Percentiles rank a stretch among this genome's conserved stretches.
Evolutionary conservation across 192 early-diverging fungal genomes (phyloP).

Genomic region (Backusella circina): DNA sequence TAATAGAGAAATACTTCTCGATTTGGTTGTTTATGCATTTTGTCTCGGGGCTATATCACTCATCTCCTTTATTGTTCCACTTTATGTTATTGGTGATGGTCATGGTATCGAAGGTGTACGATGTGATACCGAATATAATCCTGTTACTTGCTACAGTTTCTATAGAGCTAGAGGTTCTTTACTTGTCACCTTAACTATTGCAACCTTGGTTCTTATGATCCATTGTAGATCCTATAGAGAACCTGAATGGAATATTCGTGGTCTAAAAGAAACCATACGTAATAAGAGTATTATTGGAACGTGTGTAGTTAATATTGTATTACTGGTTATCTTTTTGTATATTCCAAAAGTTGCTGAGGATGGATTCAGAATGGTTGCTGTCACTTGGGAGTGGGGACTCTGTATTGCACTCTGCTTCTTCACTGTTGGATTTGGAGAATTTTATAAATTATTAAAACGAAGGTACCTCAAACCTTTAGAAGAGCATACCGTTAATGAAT

Average conservation of each 20-base stretch:
- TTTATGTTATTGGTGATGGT: slow-evolving; percentile 53
- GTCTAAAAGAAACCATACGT: slow-evolving; percentile 35
- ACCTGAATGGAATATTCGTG: slow-evolving; percentile 48
- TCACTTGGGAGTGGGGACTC: slow-evolving; percentile 74
- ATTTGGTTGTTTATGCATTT: slow-evolving; percentile 63
- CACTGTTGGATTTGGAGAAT: not conserved
- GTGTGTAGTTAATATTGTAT: slow-evolving; percentile 39
- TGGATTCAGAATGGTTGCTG: slow-evolving; percentile 53
- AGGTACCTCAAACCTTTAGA: slow-evolving; percentile 3
- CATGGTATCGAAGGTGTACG: slow-evolving; percentile 44
- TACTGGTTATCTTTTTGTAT: slow-evolving; percentile 56
- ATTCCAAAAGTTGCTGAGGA: slow-evolving; percentile 54
- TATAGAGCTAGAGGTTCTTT: slow-evolving; percentile 61
- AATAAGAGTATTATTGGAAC: slow-evolving; percentile 47
- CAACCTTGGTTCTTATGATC: slow-evolving; percentile 57
- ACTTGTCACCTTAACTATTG: slow-evolving; percentile 44
- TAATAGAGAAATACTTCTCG: slow-evolving; percentile 61
- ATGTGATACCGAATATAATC: slow-evolving; percentile 45
- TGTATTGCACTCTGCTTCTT: slow-evolving; percentile 30
- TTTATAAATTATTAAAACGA: slow-evolving; percentile 1
- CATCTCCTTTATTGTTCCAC: slow-evolving; percentile 56
- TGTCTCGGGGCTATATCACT: slow-evolving; percentile 54
- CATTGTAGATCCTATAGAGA: slow-evolving; percentile 69
- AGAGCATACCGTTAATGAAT: not conserved
- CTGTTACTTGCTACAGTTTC: slow-evolving; percentile 46